Base-by-base conservation (phyloP, 441 rosid genomes). In the Populus trichocarpa region DNA sequence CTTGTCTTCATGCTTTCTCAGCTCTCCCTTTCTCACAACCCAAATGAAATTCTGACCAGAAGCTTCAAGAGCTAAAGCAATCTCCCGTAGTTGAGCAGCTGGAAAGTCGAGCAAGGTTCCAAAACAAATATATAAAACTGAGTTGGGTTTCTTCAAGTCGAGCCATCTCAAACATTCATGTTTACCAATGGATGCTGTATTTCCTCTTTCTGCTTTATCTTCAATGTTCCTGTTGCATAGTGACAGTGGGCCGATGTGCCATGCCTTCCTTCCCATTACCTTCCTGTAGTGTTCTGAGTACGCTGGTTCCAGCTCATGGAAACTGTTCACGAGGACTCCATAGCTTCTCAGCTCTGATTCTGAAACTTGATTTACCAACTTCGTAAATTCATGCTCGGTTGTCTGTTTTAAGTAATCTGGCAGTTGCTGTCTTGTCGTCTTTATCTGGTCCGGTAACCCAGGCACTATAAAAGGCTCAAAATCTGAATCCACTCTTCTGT, bases 191-290 rank as follows among this genome's bases (percentile, higher is more conserved):
- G 73, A 84, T 0, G 84, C 53, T 32, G n/a, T 20, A 8, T 78
- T 50, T 26, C 88, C 90, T 66, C 71, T 46, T 10, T 33, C 40
- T 25, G 42, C 69, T 9, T 73, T 33, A 5, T 65, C 64, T 42
- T 46, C 69, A 0, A 25, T 2, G 26, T 73, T 28, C 25, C n/a
- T 33, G 12, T 57, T 87, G 61, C 85, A 81, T 8, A 84, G 71
- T 0, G 89, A 84, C 8, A 91, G 75, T 0, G 92, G 90, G 23
- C 91, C 91, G 7, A 91, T 69, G 7, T 22, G 11, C 90, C 89
- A 85, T 1, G 87, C 81, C 13, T 84, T 87, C 26, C 75, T 71
- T 8, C 84, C 86, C 16, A 85, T 75, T 8, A 67, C 74, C 14
- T 75, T 82, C 25, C 10, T 25, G 71, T 73, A 83, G 38, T 77